Conservation (phyloP, 1,139 yeast genomes). For the Taphrina sp. region DNA sequence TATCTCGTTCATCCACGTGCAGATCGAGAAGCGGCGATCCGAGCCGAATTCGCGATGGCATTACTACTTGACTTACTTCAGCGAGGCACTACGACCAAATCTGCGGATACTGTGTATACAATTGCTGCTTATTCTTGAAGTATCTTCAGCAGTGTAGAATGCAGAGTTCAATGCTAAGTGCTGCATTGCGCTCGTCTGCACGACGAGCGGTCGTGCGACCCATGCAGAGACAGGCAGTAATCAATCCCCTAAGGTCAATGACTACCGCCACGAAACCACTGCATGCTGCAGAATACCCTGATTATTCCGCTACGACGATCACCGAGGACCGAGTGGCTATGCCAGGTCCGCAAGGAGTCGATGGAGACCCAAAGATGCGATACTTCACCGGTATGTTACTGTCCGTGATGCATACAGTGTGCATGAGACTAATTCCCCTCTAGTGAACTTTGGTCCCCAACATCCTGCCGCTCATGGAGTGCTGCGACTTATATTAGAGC, state of each 20-base stretch:
- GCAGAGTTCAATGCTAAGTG: conserved; percentile 13
- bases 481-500: conserved; percentile 76
- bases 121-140: too few relatives aligned
- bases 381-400: conserved; percentile 23
- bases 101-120: too few relatives aligned
- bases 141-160: too few relatives aligned
- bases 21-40: too few relatives aligned
- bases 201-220: conserved; percentile 1
- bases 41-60: not conserved
- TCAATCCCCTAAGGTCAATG: conserved; percentile 4
- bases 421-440: conserved; percentile 47
- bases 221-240: not conserved
- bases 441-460: conserved; percentile 89
- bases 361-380: conserved; percentile 32
- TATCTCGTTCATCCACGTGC: too few relatives aligned
- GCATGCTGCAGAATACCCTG: conserved; percentile 17
- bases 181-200: conserved; percentile 8
- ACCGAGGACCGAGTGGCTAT: conserved; percentile 26
- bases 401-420: not conserved
- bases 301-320: conserved; percentile 22
- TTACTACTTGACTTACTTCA: conserved; percentile 9
- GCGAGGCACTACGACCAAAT: conserved; percentile 1
- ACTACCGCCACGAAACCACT: conserved; percentile 31
- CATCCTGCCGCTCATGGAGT: conserved; percentile 97
- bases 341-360: conserved; percentile 21